Percentiles rank a stretch among this genome's conserved stretches.
Evolutionary conservation across 495 filamentous ascomycete genomes (phyloP).

Genomic region (Pseudevernia furfuracea): DNA sequence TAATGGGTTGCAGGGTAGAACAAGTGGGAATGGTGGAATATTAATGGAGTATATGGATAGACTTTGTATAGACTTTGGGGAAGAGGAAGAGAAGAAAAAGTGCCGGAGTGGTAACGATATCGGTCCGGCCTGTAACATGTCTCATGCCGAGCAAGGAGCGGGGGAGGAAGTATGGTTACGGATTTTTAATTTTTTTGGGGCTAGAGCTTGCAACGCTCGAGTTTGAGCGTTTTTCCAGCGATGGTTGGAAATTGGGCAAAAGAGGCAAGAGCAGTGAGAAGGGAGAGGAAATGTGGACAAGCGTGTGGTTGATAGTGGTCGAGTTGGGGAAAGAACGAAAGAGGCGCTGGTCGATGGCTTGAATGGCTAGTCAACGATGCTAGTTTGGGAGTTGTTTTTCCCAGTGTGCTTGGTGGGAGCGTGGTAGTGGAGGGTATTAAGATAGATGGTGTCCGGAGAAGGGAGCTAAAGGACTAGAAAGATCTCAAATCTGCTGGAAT

Average conservation of each 20-base stretch:
- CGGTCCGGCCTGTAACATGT: slow-evolving; percentile 5
- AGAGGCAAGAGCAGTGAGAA: slow-evolving; percentile 7
- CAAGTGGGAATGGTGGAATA: slow-evolving; percentile 5
- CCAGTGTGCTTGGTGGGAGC: not conserved
- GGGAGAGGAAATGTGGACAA: slow-evolving; percentile 4
- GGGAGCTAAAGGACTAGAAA: slow-evolving; percentile 7
- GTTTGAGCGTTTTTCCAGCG: slow-evolving; percentile 9
- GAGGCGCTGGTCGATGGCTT: slow-evolving; percentile 14
- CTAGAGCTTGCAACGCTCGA: slow-evolving; percentile 16
- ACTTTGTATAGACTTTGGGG: slow-evolving; percentile 5
- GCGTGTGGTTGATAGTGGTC: slow-evolving; percentile 6
- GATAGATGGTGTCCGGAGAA: not conserved
- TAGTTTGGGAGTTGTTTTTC: slow-evolving; percentile 12
- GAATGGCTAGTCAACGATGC: slow-evolving; percentile 16
- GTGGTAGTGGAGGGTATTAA: not conserved
- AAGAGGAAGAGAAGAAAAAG: not conserved
- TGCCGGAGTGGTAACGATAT: slow-evolving; percentile 2
- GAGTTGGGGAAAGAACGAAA: slow-evolving; percentile 8
- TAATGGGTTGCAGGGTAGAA: not conserved
- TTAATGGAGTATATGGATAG: not conserved
- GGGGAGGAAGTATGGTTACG: slow-evolving; percentile 8
- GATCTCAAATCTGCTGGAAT: slow-evolving; percentile 5
- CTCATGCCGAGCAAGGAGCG: slow-evolving; percentile 4
- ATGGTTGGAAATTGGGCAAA: slow-evolving; percentile 1
- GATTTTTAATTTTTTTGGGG: slow-evolving; percentile 3